phyloP scores from a whole-genome alignment of 2,329 filamentous ascomycete genomes.

The Metarhizium anisopliae region DNA sequence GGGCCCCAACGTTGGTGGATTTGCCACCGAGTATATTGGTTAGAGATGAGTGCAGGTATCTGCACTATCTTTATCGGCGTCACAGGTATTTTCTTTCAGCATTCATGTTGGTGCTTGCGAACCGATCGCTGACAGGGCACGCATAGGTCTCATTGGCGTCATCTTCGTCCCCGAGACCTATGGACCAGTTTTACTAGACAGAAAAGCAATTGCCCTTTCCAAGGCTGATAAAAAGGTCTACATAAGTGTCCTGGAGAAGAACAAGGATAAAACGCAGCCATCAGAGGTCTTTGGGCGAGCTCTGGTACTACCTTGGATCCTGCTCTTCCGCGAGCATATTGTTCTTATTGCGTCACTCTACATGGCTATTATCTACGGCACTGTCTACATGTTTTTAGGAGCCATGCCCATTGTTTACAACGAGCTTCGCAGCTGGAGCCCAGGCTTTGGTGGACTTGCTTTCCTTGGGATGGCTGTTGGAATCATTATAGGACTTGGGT shows the following conservation, averaged over 20 bases:
- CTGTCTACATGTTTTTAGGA: conserved; percentile 38
- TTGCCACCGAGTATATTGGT: too few relatives aligned
- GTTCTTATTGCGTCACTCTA: conserved; percentile 50
- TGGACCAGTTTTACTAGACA: too few relatives aligned
- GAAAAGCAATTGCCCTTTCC: neutral
- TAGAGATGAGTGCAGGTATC: too few relatives aligned
- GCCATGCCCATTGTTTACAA: conserved; percentile 49
- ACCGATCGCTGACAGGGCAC: too few relatives aligned
- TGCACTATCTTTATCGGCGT: too few relatives aligned
- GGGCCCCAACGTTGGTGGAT: too few relatives aligned
- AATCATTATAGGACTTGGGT: too few relatives aligned
- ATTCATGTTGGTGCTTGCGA: too few relatives aligned
- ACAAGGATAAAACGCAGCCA: neutral
- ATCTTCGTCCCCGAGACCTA: too few relatives aligned
- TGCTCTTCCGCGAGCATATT: conserved; percentile 54
- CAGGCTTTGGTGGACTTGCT: conserved; percentile 42
- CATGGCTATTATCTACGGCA: conserved; percentile 43
- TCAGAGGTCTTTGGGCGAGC: neutral
- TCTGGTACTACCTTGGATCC: conserved; percentile 42
- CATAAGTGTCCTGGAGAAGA: neutral
- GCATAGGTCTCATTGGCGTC: too few relatives aligned
- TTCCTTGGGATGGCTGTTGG: conserved; percentile 54
- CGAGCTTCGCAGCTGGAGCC: conserved; percentile 37
- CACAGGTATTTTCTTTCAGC: too few relatives aligned
- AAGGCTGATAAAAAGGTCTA: neutral